Percentiles rank a stretch among this genome's conserved stretches.
These are phyloP conservation scores for Plasmopara halstedii DNA, from an alignment of 352 stramenopile genomes.

Conservation along the genomic window DNA sequence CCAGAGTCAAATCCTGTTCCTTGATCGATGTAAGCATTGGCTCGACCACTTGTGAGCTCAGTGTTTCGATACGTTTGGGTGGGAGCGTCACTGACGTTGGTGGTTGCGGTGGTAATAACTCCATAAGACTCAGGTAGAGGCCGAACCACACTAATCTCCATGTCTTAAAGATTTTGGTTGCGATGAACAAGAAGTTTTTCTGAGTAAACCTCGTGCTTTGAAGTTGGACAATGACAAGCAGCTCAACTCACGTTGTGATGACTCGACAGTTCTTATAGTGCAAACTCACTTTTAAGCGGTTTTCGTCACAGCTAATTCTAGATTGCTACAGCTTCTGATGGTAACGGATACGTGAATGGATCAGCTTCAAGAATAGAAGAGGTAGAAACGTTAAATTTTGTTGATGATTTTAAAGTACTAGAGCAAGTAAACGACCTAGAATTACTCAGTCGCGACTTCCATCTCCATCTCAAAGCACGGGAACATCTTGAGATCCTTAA, in stretches of 20 bases:
- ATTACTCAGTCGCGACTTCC: conserved; percentile 8
- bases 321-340: background rate
- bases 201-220: conserved; percentile 4
- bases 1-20: conserved; percentile 11
- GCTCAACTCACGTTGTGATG: too few species aligned
- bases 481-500: conserved; percentile 57
- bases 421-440: too few species aligned
- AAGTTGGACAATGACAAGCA: conserved; percentile 24
- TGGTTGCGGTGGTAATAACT: background rate
- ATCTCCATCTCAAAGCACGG: conserved; percentile 42
- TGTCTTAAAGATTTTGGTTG: background rate
- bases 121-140: conserved; percentile 12
- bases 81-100: background rate
- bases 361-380: too few species aligned
- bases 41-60: conserved; percentile 17
- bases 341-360: conserved; percentile 19
- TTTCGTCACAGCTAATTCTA: background rate
- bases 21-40: conserved; percentile 11
- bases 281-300: conserved; percentile 1
- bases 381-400: background rate
- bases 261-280: too few species aligned
- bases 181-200: too few species aligned
- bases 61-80: conserved; percentile 11
- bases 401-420: too few species aligned
- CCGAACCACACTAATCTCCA: conserved; percentile 19